These are phyloP conservation scores for Diaporthe humulicola DNA, from an alignment of 2,329 filamentous ascomycete species.

Conservation along the genomic window DNA sequence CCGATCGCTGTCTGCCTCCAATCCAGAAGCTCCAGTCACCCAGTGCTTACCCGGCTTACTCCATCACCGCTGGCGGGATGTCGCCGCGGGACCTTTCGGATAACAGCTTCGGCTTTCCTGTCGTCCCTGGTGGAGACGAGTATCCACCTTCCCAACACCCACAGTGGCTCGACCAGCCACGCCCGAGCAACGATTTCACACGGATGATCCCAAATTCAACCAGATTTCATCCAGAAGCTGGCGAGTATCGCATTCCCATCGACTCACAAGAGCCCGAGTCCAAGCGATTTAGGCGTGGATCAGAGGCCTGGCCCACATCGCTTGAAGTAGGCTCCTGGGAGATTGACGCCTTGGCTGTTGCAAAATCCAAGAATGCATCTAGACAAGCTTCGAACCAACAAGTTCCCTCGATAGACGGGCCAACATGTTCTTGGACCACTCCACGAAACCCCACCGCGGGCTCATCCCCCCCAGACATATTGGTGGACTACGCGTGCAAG, in stretches of 20 bases:
- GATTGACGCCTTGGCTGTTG: constrained; percentile 10
- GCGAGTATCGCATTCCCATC: neutral
- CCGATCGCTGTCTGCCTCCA: constrained; percentile 16
- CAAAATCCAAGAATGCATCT: neutral
- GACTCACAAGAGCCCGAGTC: neutral
- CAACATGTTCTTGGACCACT: neutral
- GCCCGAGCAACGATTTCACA: neutral
- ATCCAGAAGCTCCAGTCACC: neutral
- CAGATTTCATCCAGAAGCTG: neutral
- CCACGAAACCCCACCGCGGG: no score
- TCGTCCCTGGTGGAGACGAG: neutral
- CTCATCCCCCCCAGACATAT: neutral
- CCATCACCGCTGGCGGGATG: neutral
- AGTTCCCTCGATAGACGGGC: neutral
- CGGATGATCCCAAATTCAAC: neutral
- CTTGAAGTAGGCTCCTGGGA: constrained; percentile 15
- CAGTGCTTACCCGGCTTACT: neutral
- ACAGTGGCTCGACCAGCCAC: neutral
- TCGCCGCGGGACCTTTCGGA: neutral
- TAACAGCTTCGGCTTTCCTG: neutral
- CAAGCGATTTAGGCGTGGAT: constrained; percentile 9
- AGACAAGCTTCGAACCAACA: neutral
- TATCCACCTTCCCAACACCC: neutral
- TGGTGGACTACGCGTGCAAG: no score
- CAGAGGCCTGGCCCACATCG: neutral